phyloP scores from a whole-genome alignment of 2,329 filamentous ascomycete species.

The Gaeumannomyces tritici region DNA sequence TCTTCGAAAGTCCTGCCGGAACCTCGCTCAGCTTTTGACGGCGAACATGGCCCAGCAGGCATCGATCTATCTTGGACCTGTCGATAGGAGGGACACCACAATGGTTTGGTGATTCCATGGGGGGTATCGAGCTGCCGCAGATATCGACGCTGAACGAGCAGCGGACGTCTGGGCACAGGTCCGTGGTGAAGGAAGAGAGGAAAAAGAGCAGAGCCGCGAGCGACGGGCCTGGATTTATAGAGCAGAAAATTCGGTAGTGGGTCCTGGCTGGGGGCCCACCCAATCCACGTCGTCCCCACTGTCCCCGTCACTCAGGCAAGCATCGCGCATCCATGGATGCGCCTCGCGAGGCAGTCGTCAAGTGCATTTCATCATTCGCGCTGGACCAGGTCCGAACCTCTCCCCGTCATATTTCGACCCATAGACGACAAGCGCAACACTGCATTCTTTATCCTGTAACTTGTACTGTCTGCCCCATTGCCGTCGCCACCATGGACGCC shows the following conservation, averaged over 20 bases:
- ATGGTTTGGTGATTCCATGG: constrained; percentile 65
- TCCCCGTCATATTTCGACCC: not conserved
- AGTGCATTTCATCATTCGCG: not conserved
- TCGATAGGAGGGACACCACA: constrained; percentile 90
- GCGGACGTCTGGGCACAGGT: constrained; percentile 82
- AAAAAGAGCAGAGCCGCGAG: constrained; percentile 12
- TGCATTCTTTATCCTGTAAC: too few species aligned
- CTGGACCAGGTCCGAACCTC: not conserved
- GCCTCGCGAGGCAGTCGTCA: not conserved
- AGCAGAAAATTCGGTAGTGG: constrained; percentile 18
- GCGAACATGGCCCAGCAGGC: constrained; percentile 58
- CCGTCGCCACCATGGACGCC: constrained; percentile 41
- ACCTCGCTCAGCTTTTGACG: constrained; percentile 58
- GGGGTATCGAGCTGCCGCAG: constrained; percentile 77
- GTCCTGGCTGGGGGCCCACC: too few species aligned
- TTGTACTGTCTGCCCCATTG: not conserved
- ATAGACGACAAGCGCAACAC: not conserved
- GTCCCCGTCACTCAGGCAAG: not conserved
- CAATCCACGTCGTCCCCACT: not conserved
- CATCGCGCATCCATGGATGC: not conserved
- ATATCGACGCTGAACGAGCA: constrained; percentile 66
- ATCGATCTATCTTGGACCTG: constrained; percentile 79
- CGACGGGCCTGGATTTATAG: constrained; percentile 5
- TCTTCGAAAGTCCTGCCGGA: constrained; percentile 44
- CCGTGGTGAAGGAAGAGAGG: constrained; percentile 35